Base-by-base conservation (phyloP, 164 flowering plant genomes). In the Umbilicus rupestris region DNA sequence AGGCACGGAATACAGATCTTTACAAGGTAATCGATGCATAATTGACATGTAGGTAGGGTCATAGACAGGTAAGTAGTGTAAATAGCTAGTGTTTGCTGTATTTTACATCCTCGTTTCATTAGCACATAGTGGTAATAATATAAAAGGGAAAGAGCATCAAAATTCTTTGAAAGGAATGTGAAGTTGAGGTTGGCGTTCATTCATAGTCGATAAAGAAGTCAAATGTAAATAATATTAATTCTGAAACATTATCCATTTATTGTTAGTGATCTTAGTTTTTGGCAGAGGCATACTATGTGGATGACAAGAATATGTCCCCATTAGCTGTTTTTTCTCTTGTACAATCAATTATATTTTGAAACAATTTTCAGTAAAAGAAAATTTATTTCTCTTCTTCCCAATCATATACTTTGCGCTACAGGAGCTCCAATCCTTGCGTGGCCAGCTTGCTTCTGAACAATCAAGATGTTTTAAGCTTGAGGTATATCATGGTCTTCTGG, bases 401-500 rank as follows among this genome's bases (percentile, higher is more conserved):
- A 22, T 50, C 2, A 20, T 50, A 22, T 35, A 17, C 6, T n/a
- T n/a, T n/a, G n/a, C 45, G 20, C 65, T 75, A 68, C 74, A 95
- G 99, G 99, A 95, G 78, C 99, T 95, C 63, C 98, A 95, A 74
- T 90, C 99, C 65, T 88, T 95, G 14, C 92, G 98, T 63, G 82
- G 91, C 64, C 98, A 86, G 70, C 99, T 95, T 77, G 94, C 89
- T 68, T 77, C 92, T 64, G 99, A 95, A 81, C 99, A 95, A 75
- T 95, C 99, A 0, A 85, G 99, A 76, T 88, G 99, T 76, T 95
- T 95, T 77, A 95, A 95, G 78, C 88, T 92, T 60, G 99, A 92
- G 99, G 99, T 90, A 70, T 14, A 26, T 7, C n/a, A n/a, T 24
- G 9, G 8, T n/a, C n/a, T 39, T 29, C 29, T 12, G 19, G 26